Conservation (phyloP, 1,284 basidiomycete species). For the Microstroma glucosiphilum region DNA sequence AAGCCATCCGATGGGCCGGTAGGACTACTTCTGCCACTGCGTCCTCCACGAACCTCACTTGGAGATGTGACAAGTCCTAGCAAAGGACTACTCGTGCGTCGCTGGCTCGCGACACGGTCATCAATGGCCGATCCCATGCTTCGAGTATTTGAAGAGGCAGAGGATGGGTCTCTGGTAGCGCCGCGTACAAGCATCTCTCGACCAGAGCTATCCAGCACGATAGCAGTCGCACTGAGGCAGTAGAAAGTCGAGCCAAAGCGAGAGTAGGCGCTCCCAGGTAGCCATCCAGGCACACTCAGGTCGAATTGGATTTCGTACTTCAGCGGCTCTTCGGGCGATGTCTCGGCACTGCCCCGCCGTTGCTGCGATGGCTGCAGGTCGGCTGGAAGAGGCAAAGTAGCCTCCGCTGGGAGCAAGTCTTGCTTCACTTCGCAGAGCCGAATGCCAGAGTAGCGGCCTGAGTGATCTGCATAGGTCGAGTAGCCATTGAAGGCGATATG, state of each 20-base stretch:
- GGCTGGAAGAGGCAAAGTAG: constrained; percentile 13
- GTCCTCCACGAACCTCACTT: not conserved
- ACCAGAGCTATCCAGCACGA: constrained; percentile 15
- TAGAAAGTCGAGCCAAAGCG: constrained; percentile 47
- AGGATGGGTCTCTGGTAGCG: not conserved
- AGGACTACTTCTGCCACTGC: too few species aligned
- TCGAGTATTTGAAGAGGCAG: not conserved
- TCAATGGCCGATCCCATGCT: not conserved
- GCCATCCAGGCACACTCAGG: constrained; percentile 44
- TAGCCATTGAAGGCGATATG: constrained; percentile 37
- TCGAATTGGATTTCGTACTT: constrained; percentile 46
- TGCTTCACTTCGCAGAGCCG: constrained; percentile 32
- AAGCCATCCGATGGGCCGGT: not conserved
- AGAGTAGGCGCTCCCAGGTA: constrained; percentile 42
- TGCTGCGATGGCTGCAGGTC: not conserved
- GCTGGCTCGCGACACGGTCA: not conserved
- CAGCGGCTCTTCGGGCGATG: constrained; percentile 8
- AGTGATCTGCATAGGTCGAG: constrained; percentile 43
- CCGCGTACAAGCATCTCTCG: not conserved
- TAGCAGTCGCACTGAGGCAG: constrained; percentile 33
- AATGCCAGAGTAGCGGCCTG: constrained; percentile 40
- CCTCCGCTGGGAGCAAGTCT: constrained; percentile 28
- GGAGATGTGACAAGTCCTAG: not conserved
- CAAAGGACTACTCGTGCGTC: too few species aligned
- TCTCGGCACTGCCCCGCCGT: not conserved